Percentiles rank a stretch among this genome's conserved stretches.
Evolutionary conservation across 2,329 filamentous ascomycete species (phyloP).

Genomic region (Fusarium sambucinum): DNA sequence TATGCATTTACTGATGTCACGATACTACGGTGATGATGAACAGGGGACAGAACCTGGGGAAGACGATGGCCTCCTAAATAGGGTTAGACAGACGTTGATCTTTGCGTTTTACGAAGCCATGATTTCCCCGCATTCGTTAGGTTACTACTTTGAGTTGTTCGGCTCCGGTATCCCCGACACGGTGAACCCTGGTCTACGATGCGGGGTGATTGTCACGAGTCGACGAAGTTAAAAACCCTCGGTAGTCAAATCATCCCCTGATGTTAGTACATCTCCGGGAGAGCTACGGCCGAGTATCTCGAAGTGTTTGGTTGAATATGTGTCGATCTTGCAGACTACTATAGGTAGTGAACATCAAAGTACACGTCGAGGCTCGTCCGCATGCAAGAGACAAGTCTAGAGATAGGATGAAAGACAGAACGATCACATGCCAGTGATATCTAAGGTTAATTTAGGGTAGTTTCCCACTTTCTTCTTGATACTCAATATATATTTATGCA

Average conservation of each 20-base stretch:
- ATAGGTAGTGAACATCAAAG: no score
- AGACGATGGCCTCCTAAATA: background rate
- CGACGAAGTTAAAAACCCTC: background rate
- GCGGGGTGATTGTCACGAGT: slow-evolving; percentile 23
- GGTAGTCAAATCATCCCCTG: background rate
- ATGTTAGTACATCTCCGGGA: background rate
- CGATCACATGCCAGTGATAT: background rate
- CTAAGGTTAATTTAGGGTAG: fast-evolving
- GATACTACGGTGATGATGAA: background rate
- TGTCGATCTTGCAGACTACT: no score
- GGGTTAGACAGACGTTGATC: slow-evolving; percentile 1
- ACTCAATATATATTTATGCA: no score
- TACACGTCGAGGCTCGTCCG: no score
- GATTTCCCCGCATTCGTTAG: slow-evolving; percentile 6
- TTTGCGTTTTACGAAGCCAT: background rate
- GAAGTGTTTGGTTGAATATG: no score
- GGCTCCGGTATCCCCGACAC: slow-evolving; percentile 29
- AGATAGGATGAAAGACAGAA: background rate
- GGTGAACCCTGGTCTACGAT: background rate
- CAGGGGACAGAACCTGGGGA: slow-evolving; percentile 14
- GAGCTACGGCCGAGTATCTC: background rate
- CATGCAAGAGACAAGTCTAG: fast-evolving
- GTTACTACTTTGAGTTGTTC: background rate
- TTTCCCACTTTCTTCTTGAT: no score
- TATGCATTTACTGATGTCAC: background rate